Conservation (phyloP, 306 rosid species). For the Castanospermum australe region DNA sequence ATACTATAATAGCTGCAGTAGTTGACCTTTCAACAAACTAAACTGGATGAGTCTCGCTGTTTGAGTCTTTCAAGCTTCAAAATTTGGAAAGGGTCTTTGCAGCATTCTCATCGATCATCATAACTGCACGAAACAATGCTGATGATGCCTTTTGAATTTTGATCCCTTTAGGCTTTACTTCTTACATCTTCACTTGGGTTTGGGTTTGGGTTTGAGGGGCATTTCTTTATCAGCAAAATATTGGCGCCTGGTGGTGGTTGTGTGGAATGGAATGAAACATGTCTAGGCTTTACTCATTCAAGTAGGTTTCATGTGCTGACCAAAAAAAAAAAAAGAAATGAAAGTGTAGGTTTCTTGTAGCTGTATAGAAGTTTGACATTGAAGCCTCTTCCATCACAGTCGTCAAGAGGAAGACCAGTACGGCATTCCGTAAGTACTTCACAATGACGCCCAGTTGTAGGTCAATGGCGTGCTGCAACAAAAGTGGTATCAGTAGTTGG, state of each 20-base stretch:
- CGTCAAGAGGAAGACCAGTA: neutral
- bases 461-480: neutral
- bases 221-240: neutral
- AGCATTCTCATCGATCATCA: neutral
- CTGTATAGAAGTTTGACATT: neutral
- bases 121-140: neutral
- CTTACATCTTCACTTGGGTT: neutral
- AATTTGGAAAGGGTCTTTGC: neutral
- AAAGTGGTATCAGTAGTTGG: neutral
- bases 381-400: neutral
- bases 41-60: neutral
- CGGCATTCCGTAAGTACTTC: too few relatives aligned
- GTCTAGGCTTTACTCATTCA: too few relatives aligned
- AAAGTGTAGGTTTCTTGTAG: neutral
- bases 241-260: neutral
- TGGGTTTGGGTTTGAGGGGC: neutral
- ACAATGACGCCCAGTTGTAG: neutral
- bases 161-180: neutral
- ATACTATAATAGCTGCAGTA: neutral
- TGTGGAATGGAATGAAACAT: too few relatives aligned
- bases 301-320: too few relatives aligned
- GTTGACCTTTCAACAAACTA: neutral
- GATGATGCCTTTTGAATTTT: neutral
- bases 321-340: too few relatives aligned
- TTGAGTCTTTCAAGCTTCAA: neutral